Conservation (phyloP, 2,329 filamentous ascomycete species). For the Paramyrothecium sp. region DNA sequence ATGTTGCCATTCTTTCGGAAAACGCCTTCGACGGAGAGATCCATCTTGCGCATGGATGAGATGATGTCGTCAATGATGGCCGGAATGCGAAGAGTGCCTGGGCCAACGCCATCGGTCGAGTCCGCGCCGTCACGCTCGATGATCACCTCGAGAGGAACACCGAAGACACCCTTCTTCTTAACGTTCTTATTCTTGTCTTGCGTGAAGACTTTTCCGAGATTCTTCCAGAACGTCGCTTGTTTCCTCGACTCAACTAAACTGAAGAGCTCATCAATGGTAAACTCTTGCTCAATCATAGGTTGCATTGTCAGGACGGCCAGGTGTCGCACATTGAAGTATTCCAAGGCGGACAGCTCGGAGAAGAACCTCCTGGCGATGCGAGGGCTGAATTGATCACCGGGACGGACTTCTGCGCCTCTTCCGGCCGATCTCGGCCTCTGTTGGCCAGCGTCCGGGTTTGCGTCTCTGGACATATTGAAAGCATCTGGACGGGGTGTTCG, state of each 20-base stretch:
- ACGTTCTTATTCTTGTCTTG: slow-evolving; percentile 73
- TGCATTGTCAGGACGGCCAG: slow-evolving; percentile 95
- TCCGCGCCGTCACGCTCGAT: slow-evolving; percentile 94
- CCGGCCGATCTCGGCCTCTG: slow-evolving; percentile 59
- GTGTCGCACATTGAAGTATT: slow-evolving; percentile 97
- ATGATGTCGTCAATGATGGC: slow-evolving; percentile 95
- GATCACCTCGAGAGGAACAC: slow-evolving; percentile 82
- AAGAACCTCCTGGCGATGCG: slow-evolving; percentile 78
- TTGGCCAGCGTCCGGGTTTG: slow-evolving; percentile 63
- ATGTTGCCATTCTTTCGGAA: slow-evolving; percentile 99
- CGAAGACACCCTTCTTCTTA: slow-evolving; percentile 94
- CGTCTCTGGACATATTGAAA: neutral
- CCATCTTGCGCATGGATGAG: slow-evolving; percentile 95
- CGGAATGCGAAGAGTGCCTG: slow-evolving; percentile 84
- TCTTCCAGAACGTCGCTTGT: slow-evolving; percentile 91
- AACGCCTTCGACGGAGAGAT: slow-evolving; percentile 96
- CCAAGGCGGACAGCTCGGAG: slow-evolving; percentile 88
- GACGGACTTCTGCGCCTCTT: slow-evolving; percentile 49
- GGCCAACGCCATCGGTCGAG: slow-evolving; percentile 95
- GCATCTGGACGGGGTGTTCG: slow-evolving; percentile 53
- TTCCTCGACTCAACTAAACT: slow-evolving; percentile 92
- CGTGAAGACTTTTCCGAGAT: slow-evolving; percentile 95
- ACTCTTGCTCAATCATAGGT: slow-evolving; percentile 83
- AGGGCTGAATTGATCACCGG: slow-evolving; percentile 51
- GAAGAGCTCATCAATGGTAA: slow-evolving; percentile 90